Percentiles rank a stretch among this genome's conserved stretches.
Evolutionary conservation across 257 asterid genomes (phyloP).

Genomic region (Solanum bulbocastanum): DNA sequence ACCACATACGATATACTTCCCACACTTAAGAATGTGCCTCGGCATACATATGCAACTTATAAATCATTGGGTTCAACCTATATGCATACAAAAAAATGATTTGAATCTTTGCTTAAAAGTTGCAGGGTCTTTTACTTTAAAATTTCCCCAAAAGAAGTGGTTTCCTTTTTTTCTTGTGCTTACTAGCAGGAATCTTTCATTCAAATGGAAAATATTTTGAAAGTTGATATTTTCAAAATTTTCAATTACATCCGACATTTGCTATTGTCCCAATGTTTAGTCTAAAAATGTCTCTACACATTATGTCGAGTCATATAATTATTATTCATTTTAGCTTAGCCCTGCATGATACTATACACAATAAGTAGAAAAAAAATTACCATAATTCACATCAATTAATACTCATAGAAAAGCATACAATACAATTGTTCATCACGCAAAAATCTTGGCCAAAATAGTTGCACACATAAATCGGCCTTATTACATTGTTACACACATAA

Average conservation of each 20-base stretch:
- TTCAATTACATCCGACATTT: background rate
- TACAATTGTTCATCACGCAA: background rate
- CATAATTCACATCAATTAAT: background rate
- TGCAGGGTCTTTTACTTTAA: too few relatives aligned
- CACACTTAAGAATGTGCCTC: too few relatives aligned
- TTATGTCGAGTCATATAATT: background rate
- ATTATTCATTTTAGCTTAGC: background rate
- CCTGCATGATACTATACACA: background rate
- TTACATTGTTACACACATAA: background rate
- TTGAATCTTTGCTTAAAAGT: too few relatives aligned
- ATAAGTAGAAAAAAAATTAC: background rate
- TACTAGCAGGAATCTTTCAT: background rate
- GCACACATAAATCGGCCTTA: background rate
- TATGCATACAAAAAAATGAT: too few relatives aligned
- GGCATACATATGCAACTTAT: too few relatives aligned
- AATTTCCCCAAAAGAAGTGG: too few relatives aligned
- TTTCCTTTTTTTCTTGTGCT: too few relatives aligned
- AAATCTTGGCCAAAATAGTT: background rate
- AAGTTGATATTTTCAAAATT: too few relatives aligned
- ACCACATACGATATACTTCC: too few relatives aligned
- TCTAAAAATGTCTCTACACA: too few relatives aligned
- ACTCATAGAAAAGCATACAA: background rate
- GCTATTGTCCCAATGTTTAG: background rate
- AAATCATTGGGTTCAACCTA: too few relatives aligned
- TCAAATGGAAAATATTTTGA: too few relatives aligned